Percentiles rank a stretch among this genome's conserved stretches.
These are phyloP conservation scores for Yarrowia sp. DNA, from an alignment of 805 yeast species.

Conservation along the genomic window DNA sequence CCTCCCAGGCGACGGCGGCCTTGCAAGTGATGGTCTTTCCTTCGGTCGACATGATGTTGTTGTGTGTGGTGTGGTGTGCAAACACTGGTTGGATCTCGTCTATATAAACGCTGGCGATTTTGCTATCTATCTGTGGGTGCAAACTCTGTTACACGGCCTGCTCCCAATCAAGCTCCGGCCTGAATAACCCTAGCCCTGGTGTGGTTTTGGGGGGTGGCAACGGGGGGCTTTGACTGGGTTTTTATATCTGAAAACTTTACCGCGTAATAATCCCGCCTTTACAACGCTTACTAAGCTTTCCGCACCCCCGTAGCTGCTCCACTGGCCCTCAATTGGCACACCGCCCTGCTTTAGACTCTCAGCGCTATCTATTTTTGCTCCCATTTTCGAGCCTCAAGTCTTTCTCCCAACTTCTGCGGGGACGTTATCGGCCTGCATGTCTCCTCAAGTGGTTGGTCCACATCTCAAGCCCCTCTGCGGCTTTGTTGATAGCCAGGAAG, in stretches of 20 bases:
- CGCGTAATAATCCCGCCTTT: too few species aligned
- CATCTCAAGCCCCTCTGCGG: too few species aligned
- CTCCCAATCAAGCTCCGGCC: not conserved
- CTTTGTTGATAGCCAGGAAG: too few species aligned
- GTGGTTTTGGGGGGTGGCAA: too few species aligned
- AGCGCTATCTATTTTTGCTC: conserved; percentile 16
- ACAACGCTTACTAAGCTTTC: too few species aligned
- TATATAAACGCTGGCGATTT: not conserved
- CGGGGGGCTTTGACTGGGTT: too few species aligned
- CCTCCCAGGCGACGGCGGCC: conserved; percentile 98
- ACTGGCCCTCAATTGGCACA: too few species aligned
- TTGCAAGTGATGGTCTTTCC: conserved; percentile 48
- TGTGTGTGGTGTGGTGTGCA: not conserved
- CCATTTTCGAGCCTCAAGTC: not conserved
- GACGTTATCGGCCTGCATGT: too few species aligned
- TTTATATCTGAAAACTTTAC: too few species aligned
- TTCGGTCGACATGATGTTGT: not conserved
- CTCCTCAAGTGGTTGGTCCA: too few species aligned
- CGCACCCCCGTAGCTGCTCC: too few species aligned
- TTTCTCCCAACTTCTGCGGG: too few species aligned
- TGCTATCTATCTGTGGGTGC: not conserved
- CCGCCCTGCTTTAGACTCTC: not conserved
- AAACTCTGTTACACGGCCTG: not conserved
- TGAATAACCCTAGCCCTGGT: not conserved
- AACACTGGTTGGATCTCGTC: not conserved